Base-by-base conservation (phyloP, 2,329 filamentous ascomycete genomes). In the Apiospora koreana region DNA sequence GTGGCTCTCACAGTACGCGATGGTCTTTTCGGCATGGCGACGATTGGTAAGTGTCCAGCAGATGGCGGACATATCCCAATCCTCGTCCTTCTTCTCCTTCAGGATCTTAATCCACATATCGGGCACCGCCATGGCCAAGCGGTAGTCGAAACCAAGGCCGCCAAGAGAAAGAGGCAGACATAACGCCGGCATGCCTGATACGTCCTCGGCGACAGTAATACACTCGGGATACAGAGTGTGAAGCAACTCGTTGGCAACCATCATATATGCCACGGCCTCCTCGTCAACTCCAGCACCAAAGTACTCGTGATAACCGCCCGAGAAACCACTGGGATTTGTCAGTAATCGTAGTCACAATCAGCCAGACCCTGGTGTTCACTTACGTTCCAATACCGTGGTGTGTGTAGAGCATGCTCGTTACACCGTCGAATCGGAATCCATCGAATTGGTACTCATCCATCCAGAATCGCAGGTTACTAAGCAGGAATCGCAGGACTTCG, bases 71-170 rank as follows among this genome's bases (percentile, higher is more conserved):
- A 99, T 92, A 77, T 98, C 93, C 96, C 96, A 99, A 12, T 97
- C 89, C 73, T 94, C 88, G 77, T 99, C 96, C 78, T 92, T 88
- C 80, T 94, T 91, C 83, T 99, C 96, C 82, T 99, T 99, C 72
- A 98, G 82, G 79, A 97, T 94, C 84, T 99, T 99, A 87, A 99
- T 99, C 90, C 97, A 99, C 90, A 99, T 93, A 81, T 99, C 96
- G 4, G 96, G 96, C 73, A 99, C 91, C 5, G 96, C 96, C 96
- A 99, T 99, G 69, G 95, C 95, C 42, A 99, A 89, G 75, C 96
- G 91, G 82, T 99, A 99, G 83, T 99, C 96, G 80, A 99, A 99
- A 35, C 96, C 96, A 75, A 98, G 90, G 72, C 96, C 96, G 23
- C 96, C 96, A 1, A 98, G 86, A 1, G 92, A 91, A 48, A 98